Percentiles rank a stretch among this genome's conserved stretches.
These are phyloP conservation scores for Xylaria nigripes DNA, from an alignment of 495 filamentous ascomycete genomes.

Conservation along the genomic window DNA sequence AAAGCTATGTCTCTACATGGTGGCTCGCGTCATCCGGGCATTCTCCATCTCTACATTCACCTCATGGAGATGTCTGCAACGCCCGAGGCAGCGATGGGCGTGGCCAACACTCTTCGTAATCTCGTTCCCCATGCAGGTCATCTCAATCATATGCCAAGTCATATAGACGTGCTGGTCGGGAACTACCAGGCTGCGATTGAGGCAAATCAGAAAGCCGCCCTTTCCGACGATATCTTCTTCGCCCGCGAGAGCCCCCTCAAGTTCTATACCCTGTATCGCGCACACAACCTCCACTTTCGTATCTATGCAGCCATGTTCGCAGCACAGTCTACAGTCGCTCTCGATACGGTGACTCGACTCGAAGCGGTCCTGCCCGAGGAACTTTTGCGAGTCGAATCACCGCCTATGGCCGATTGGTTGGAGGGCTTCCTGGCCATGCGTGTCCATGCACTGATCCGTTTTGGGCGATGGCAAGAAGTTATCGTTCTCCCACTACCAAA, in stretches of 20 bases:
- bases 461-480: slow-evolving; percentile 57
- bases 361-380: slow-evolving; percentile 50
- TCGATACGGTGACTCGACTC: slow-evolving; percentile 46
- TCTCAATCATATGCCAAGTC: slow-evolving; percentile 65
- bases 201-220: slow-evolving; percentile 56
- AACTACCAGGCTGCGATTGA: slow-evolving; percentile 55
- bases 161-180: slow-evolving; percentile 59
- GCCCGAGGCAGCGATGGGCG: slow-evolving; percentile 49
- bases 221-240: slow-evolving; percentile 54
- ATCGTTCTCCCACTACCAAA: slow-evolving; percentile 39
- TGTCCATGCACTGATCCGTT: slow-evolving; percentile 57
- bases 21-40: slow-evolving; percentile 47
- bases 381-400: slow-evolving; percentile 52
- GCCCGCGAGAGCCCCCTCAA: slow-evolving; percentile 42
- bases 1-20: slow-evolving; percentile 36
- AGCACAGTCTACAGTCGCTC: slow-evolving; percentile 46
- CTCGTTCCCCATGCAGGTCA: slow-evolving; percentile 61
- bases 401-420: slow-evolving; percentile 67
- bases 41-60: slow-evolving; percentile 65
- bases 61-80: slow-evolving; percentile 63
- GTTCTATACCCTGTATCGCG: slow-evolving; percentile 61
- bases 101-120: slow-evolving; percentile 51
- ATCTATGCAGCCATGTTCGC: slow-evolving; percentile 68
- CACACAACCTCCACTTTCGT: slow-evolving; percentile 58
- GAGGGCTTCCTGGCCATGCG: slow-evolving; percentile 56